Base-by-base conservation (phyloP, 2,329 filamentous ascomycete genomes). In the Pestalotiopsis sp. region DNA sequence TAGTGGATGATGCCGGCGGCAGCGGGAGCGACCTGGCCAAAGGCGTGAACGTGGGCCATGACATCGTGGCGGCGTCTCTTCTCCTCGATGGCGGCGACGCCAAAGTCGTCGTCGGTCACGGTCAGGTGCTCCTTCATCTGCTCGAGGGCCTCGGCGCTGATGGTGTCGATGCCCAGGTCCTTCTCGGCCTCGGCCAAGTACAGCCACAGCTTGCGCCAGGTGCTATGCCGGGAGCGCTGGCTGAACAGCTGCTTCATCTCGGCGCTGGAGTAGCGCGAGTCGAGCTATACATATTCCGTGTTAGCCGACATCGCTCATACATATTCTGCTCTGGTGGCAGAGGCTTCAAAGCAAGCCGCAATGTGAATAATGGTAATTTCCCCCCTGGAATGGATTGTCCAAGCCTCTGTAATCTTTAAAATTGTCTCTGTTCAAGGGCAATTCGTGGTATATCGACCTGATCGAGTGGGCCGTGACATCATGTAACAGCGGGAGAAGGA, bases 181-280 rank as follows among this genome's bases (percentile, higher is more conserved):
- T 90, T 91, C 84, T 97, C 92, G 11, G 88, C 86, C 84, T 97
- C 91, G 27, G 94, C 94, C 12, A 97, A 91, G 82, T 87, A 90
- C 59, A 95, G 84, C 95, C 95, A 98, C 20, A 97, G 88, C 78
- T 93, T 87, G 72, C 94, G 89, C 94, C 94, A 97, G 67, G 90
- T 94, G 57, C 89, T 91, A 79, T 91, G 90, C 38, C 94, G 87
- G 66, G 89, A 91, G 58, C 93, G 89, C 69, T 91, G 89, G 74
- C 90, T 91, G 85, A 97, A 98, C 70, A 97, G 88, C 72, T 87
- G 86, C 75, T 91, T 87, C 92, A 96, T 95, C 81, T 92, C 92
- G 49, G 57, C 66, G 63, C 66, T 68, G 61, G 64, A 70, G 61
- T 70, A 70, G 67, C 69, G 69, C 25, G 66, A 64, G 69, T 68